Evolutionary conservation across 108 stramenopile genomes (phyloP).

Genomic region (Nitzschia sp.): DNA sequence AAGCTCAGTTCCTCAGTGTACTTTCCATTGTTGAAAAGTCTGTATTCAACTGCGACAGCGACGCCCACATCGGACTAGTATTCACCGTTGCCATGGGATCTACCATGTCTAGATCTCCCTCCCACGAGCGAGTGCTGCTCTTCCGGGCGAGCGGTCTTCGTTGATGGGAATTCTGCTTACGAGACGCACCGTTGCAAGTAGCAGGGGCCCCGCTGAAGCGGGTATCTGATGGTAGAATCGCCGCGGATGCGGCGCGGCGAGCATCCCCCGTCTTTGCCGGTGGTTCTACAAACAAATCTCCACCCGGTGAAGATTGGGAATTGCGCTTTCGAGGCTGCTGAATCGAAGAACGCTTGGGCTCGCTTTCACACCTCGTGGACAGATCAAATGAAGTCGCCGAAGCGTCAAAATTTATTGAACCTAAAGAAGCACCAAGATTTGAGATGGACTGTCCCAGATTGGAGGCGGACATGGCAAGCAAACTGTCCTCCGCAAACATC

Average conservation of each 20-base stretch:
- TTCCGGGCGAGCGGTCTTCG: neutral
- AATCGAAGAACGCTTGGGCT: too few relatives aligned
- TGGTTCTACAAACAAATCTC: neutral
- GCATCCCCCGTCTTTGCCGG: neutral
- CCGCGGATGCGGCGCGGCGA: neutral
- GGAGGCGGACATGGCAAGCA: neutral
- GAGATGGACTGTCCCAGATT: constrained; percentile 6
- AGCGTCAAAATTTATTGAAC: neutral
- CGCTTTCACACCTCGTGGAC: neutral
- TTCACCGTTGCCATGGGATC: neutral
- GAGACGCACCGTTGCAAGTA: too few relatives aligned
- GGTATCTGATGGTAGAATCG: neutral
- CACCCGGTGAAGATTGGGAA: neutral
- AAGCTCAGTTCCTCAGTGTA: too few relatives aligned
- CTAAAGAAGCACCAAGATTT: neutral
- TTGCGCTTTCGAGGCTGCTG: neutral
- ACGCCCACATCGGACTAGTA: constrained; percentile 2
- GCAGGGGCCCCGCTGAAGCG: neutral
- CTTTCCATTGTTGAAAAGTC: neutral
- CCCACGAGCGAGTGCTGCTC: constrained; percentile 9
- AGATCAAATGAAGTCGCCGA: neutral
- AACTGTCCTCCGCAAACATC: neutral
- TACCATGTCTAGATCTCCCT: constrained; percentile 1
- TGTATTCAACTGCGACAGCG: constrained; percentile 1
- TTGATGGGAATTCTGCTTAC: neutral